A percentile compares a stretch with the other conserved stretches of the same genome.
Evolutionary conservation across 2,329 filamentous ascomycete species (phyloP).

Genomic region (Colletotrichum godetiae): DNA sequence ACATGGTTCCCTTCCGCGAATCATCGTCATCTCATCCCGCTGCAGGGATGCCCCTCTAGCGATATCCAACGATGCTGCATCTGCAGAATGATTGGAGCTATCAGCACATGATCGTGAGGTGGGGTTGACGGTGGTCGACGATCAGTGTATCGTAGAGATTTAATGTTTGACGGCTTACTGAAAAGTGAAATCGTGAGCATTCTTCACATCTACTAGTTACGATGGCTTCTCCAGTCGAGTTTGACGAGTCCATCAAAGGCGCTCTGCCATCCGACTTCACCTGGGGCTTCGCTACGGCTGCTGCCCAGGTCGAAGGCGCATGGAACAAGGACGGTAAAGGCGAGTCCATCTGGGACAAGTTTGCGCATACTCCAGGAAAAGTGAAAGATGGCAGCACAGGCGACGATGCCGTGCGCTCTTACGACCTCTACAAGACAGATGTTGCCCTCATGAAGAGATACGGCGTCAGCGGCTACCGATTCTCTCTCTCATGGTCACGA

Average conservation of each 20-base stretch:
- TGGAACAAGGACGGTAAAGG: conserved; percentile 55
- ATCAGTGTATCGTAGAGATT: background rate
- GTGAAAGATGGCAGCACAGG: conserved; percentile 52
- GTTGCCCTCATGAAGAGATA: conserved; percentile 69
- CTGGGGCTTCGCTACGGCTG: conserved; percentile 55
- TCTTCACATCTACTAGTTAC: background rate
- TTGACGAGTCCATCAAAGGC: conserved; percentile 42
- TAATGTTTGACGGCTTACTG: background rate
- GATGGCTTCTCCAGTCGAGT: conserved; percentile 37
- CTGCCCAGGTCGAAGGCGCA: conserved; percentile 54
- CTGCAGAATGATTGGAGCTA: background rate
- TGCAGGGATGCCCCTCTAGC: conserved; percentile 6
- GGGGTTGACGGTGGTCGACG: background rate
- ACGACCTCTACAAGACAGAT: conserved; percentile 60
- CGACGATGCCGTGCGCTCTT: conserved; percentile 51
- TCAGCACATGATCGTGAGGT: conserved; percentile 16
- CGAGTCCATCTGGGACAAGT: conserved; percentile 53
- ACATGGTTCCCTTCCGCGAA: conserved; percentile 16
- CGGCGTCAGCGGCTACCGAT: conserved; percentile 70
- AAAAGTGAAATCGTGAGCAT: background rate
- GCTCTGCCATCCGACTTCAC: conserved; percentile 48
- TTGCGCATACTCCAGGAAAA: conserved; percentile 50
- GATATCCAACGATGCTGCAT: background rate
- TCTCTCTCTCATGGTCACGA: conserved; percentile 73
- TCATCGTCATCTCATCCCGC: conserved; percentile 25